Evolutionary conservation across 306 rosid genomes (phyloP).

Genomic region (Prunus salicina): DNA sequence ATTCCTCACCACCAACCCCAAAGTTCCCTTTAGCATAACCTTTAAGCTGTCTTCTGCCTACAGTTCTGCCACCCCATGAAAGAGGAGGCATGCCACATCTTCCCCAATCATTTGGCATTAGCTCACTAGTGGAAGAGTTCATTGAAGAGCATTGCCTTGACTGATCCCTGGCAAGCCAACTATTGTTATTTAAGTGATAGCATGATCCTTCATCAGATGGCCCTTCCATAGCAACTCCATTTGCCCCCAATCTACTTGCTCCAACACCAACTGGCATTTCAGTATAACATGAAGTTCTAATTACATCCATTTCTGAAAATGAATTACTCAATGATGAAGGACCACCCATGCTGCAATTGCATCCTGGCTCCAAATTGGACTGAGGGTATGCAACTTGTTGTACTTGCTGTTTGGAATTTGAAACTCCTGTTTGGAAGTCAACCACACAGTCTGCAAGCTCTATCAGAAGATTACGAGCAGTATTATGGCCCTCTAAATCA

Average conservation of each 20-base stretch:
- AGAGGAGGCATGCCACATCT: slow-evolving; percentile 66
- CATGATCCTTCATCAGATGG: slow-evolving; percentile 84
- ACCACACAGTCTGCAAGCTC: slow-evolving; percentile 62
- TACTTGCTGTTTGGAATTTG: slow-evolving; percentile 52
- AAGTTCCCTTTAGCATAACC: slow-evolving; percentile 56
- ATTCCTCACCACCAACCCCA: slow-evolving; percentile 67
- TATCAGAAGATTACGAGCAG: slow-evolving; percentile 43
- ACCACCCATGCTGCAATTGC: slow-evolving; percentile 60
- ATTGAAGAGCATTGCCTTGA: slow-evolving; percentile 61
- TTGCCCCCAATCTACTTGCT: slow-evolving; percentile 46
- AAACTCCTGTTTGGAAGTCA: slow-evolving; percentile 48
- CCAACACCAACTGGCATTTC: slow-evolving; percentile 60
- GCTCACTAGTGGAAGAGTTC: slow-evolving; percentile 62
- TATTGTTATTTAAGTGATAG: slow-evolving; percentile 63
- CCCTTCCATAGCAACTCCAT: slow-evolving; percentile 78
- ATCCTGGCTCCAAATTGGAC: slow-evolving; percentile 54
- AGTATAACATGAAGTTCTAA: slow-evolving; percentile 49
- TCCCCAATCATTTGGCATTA: slow-evolving; percentile 73
- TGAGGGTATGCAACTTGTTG: slow-evolving; percentile 51
- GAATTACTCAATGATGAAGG: slow-evolving; percentile 56
- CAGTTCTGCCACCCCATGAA: slow-evolving; percentile 87
- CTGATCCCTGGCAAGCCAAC: slow-evolving; percentile 65
- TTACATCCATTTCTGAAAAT: slow-evolving; percentile 44
- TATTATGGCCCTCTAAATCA: slow-evolving; percentile 47
- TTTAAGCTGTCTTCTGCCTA: slow-evolving; percentile 73